Evolutionary conservation across 805 yeast genomes (phyloP).

Genomic region (Kluyveromyces nonfermentans): DNA sequence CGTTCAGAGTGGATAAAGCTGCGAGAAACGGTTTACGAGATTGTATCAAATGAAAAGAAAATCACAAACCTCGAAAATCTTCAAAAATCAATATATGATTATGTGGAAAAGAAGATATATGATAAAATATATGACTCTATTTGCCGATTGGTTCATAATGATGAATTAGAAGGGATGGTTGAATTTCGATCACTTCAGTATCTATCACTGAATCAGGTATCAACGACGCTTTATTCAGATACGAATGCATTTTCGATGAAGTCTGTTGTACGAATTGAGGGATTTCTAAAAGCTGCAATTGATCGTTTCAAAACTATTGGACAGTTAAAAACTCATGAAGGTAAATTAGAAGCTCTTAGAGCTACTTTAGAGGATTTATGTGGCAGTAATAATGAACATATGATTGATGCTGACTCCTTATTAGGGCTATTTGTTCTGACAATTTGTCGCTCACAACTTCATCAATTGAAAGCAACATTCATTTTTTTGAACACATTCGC

Average conservation of each 20-base stretch:
- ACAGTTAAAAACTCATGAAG: background rate
- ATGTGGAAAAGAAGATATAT: constrained; percentile 61
- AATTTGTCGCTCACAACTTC: constrained; percentile 51
- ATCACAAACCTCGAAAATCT: constrained; percentile 27
- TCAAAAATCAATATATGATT: constrained; percentile 50
- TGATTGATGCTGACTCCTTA: constrained; percentile 73
- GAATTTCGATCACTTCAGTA: constrained; percentile 19
- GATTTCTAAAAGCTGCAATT: constrained; percentile 42
- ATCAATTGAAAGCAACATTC: constrained; percentile 52
- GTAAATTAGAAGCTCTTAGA: constrained; percentile 38
- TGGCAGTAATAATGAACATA: constrained; percentile 16
- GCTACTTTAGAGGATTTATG: constrained; percentile 9
- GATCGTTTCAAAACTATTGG: constrained; percentile 35
- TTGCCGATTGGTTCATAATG: constrained; percentile 17
- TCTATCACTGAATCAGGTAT: constrained; percentile 36
- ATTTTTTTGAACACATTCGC: constrained; percentile 57
- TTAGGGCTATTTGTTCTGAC: constrained; percentile 66
- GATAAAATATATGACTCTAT: constrained; percentile 55
- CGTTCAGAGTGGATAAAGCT: background rate
- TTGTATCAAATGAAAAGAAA: constrained; percentile 5
- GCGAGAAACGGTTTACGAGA: background rate
- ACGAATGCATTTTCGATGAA: constrained; percentile 22
- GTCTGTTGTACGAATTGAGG: constrained; percentile 29
- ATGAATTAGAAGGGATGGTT: constrained; percentile 16
- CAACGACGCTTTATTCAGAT: constrained; percentile 36